Conservation (phyloP, 495 filamentous ascomycete genomes). For the Penicillium arizonense region DNA sequence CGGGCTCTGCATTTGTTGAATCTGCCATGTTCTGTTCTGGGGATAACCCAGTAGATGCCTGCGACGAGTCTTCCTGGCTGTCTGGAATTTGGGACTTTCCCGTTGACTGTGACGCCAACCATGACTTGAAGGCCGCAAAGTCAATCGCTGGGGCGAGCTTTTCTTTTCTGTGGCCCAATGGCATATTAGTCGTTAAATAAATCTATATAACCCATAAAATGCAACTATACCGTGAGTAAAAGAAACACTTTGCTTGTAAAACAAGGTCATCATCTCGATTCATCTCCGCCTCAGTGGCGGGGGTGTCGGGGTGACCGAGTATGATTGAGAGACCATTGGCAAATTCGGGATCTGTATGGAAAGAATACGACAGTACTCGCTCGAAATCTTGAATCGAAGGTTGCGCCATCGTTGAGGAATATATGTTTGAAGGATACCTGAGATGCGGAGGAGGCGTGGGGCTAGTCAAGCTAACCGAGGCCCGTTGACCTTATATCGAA, state of each 20-base stretch:
- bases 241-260: constrained; percentile 53
- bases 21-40: neutral
- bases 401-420: constrained; percentile 7
- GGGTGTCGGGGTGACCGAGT: constrained; percentile 38
- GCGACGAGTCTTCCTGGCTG: neutral
- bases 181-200: neutral
- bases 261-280: constrained; percentile 42
- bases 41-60: neutral
- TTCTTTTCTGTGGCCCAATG: constrained; percentile 32
- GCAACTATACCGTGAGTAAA: constrained; percentile 42
- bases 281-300: constrained; percentile 44
- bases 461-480: constrained; percentile 8
- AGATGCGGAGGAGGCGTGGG: constrained; percentile 11
- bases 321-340: constrained; percentile 49
- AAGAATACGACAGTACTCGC: constrained; percentile 35
- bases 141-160: constrained; percentile 37
- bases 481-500: neutral
- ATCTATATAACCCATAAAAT: too few relatives aligned
- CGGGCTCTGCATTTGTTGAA: constrained; percentile 37
- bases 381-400: constrained; percentile 19
- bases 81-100: constrained; percentile 1
- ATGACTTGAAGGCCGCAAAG: constrained; percentile 40
- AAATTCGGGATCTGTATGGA: constrained; percentile 44
- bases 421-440: neutral
- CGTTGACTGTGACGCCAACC: constrained; percentile 28